phyloP scores from a whole-genome alignment of 1,284 basidiomycete species.

The Puccinia coronata region DNA sequence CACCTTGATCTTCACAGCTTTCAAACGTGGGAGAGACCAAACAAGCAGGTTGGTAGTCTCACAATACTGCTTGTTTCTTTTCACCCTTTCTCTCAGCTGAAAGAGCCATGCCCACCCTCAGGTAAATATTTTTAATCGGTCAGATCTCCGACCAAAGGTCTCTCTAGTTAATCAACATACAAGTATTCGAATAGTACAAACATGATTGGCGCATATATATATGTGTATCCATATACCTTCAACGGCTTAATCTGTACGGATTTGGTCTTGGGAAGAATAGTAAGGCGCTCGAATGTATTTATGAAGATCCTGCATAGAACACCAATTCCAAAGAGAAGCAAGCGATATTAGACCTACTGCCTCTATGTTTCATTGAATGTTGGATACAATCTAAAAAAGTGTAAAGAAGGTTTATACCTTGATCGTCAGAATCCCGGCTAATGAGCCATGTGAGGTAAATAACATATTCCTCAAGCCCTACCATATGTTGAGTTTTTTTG shows the following conservation, averaged over 20 bases:
- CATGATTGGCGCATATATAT: not conserved
- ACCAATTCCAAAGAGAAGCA: not conserved
- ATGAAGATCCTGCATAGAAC: conserved; percentile 19
- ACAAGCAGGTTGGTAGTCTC: too few species aligned
- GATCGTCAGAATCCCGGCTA: conserved; percentile 70
- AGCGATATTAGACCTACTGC: too few species aligned
- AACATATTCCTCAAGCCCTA: conserved; percentile 70
- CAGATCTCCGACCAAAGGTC: too few species aligned
- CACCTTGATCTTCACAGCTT: too few species aligned
- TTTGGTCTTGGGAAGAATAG: conserved; percentile 19
- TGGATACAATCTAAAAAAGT: not conserved
- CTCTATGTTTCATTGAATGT: too few species aligned
- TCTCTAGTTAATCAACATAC: not conserved
- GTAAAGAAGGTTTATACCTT: conserved; percentile 57
- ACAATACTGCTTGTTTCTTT: too few species aligned
- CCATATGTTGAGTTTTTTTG: not conserved
- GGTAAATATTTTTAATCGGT: too few species aligned
- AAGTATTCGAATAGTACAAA: not conserved
- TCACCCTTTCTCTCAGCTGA: too few species aligned
- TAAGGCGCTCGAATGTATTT: conserved; percentile 37
- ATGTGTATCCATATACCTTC: not conserved
- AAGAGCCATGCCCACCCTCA: too few species aligned
- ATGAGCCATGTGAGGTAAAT: conserved; percentile 66
- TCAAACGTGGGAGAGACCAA: too few species aligned
- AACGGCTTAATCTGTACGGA: not conserved